Percentiles rank a stretch among this genome's conserved stretches.
These are phyloP conservation scores for Pichia scutulata DNA, from an alignment of 805 yeast genomes.

Conservation along the genomic window DNA sequence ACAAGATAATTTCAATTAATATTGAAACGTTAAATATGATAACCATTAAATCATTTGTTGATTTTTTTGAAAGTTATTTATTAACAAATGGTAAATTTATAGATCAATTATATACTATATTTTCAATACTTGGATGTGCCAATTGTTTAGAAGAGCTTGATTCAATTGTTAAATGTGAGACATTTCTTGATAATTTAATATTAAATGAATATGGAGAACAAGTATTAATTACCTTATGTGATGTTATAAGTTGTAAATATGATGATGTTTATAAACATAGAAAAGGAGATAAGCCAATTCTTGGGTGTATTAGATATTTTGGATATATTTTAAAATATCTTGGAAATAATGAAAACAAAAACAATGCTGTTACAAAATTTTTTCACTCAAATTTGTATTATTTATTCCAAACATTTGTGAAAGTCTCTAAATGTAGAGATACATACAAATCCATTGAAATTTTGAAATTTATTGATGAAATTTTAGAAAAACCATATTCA, in stretches of 20 bases:
- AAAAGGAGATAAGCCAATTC: conserved; percentile 9
- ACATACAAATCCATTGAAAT: conserved; percentile 11
- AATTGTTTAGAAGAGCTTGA: conserved; percentile 7
- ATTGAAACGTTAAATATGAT: conserved; percentile 3
- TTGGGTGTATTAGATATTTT: conserved; percentile 18
- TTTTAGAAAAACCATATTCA: conserved; percentile 10
- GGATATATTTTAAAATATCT: conserved; percentile 11
- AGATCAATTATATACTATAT: conserved; percentile 2
- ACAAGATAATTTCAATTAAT: not conserved
- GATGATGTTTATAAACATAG: conserved; percentile 1
- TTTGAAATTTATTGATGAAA: conserved; percentile 11
- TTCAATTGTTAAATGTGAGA: conserved; percentile 4
- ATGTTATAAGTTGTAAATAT: conserved; percentile 13
- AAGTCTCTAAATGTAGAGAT: conserved; percentile 9
- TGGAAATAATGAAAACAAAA: conserved; percentile 4
- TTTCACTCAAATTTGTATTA: conserved; percentile 13
- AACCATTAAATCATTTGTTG: conserved; percentile 2
- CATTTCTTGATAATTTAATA: conserved; percentile 10
- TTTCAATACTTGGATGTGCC: conserved; percentile 11
- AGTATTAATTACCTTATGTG: conserved; percentile 14
- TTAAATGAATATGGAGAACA: conserved; percentile 5
- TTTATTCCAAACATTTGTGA: conserved; percentile 11
- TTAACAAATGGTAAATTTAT: not conserved
- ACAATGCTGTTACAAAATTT: conserved; percentile 13
- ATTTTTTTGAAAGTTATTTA: conserved; percentile 1